phyloP scores from a whole-genome alignment of 2,329 filamentous ascomycete genomes.

The Curvularia verruculosa region DNA sequence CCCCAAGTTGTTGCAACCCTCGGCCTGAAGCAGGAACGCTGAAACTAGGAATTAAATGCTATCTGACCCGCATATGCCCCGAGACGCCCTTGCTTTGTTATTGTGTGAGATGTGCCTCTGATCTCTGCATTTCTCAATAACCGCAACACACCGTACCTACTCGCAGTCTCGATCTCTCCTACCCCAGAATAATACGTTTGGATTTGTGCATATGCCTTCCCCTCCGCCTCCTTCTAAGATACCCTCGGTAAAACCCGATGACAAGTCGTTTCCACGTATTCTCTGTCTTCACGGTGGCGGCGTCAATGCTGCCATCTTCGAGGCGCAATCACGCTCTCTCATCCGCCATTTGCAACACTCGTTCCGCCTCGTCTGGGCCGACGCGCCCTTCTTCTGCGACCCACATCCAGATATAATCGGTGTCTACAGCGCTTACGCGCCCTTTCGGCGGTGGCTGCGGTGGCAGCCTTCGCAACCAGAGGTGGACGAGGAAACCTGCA shows the following conservation, averaged over 20 bases:
- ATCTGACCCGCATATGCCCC: neutral
- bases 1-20: neutral
- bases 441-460: conserved; percentile 69
- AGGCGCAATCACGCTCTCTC: conserved; percentile 67
- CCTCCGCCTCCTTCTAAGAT: conserved; percentile 25
- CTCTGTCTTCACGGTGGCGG: conserved; percentile 84
- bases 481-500: conserved; percentile 57
- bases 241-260: conserved; percentile 34
- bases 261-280: conserved; percentile 63
- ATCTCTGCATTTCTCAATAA: neutral
- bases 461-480: conserved; percentile 65
- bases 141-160: neutral
- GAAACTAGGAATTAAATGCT: no score
- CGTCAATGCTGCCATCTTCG: conserved; percentile 73
- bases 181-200: neutral
- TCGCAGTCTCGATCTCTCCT: neutral
- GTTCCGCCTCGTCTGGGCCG: conserved; percentile 75
- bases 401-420: conserved; percentile 67
- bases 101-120: neutral
- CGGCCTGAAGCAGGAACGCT: no score
- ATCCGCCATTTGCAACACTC: conserved; percentile 57
- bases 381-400: conserved; percentile 69
- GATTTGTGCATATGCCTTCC: conserved; percentile 5
- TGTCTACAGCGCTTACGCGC: conserved; percentile 69
- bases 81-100: neutral